phyloP scores from a whole-genome alignment of 2,329 filamentous ascomycete genomes.

The Septoria petroselini region DNA sequence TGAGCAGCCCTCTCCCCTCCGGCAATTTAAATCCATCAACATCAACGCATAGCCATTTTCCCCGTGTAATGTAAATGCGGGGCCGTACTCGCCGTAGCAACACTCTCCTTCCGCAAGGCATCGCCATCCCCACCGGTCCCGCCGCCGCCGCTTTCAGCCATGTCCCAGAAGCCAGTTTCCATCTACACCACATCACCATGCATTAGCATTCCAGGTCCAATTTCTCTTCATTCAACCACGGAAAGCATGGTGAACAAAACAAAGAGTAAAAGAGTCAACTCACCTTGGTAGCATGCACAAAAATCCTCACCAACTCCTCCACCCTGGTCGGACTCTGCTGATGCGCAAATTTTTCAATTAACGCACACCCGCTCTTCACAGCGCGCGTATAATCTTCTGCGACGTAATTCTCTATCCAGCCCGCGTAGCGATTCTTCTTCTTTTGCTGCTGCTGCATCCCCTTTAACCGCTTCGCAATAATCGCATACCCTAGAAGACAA shows the following conservation, averaged over 20 bases:
- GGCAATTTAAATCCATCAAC: neutral
- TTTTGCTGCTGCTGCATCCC: slow-evolving; percentile 48
- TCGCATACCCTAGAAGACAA: slow-evolving; percentile 84
- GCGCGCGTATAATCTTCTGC: slow-evolving; percentile 74
- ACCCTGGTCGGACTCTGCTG: slow-evolving; percentile 70
- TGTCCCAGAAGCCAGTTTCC: slow-evolving; percentile 73
- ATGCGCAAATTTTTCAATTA: slow-evolving; percentile 73
- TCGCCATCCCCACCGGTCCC: neutral
- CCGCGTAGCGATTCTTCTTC: slow-evolving; percentile 62
- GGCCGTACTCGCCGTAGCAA: slow-evolving; percentile 5
- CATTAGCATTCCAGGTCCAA: too few relatives aligned
- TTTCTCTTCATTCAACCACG: too few relatives aligned
- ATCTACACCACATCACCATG: slow-evolving; percentile 48
- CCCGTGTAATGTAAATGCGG: slow-evolving; percentile 6
- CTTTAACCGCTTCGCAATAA: slow-evolving; percentile 69
- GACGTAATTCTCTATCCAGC: slow-evolving; percentile 87
- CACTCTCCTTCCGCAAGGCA: slow-evolving; percentile 7
- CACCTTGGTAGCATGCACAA: slow-evolving; percentile 82
- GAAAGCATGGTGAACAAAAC: too few relatives aligned
- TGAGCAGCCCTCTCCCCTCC: too few relatives aligned
- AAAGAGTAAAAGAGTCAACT: slow-evolving; percentile 30
- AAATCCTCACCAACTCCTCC: slow-evolving; percentile 79
- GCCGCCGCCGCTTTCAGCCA: slow-evolving; percentile 43
- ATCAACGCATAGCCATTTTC: neutral
- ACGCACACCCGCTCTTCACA: slow-evolving; percentile 64